Base-by-base conservation (phyloP, 169 alveolate genomes). In the Toxoplasma gondii region DNA sequence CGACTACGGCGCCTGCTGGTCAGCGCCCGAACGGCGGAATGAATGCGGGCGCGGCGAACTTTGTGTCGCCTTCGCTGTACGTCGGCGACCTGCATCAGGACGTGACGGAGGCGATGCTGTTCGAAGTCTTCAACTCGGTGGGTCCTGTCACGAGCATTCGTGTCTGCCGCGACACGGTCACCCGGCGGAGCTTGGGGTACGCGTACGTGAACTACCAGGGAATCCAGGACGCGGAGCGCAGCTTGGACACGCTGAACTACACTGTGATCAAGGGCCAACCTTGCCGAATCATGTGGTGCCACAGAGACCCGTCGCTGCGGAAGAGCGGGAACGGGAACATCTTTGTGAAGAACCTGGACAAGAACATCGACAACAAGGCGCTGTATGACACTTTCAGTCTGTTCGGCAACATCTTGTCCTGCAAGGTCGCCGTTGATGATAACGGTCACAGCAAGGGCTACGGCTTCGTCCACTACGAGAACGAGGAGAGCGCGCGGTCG, bases 381-480 rank as follows among this genome's bases (percentile, higher is more conserved):
- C 96, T 99, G 84, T 97, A 98, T 70, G 99, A 98, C 94, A 97
- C 99, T 74, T 98, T 98, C 95, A 96, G 99, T 83, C 98, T 97
- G 91, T 99, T 97, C 70, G 99, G 99, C 67, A 97, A 98, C 90
- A 98, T 99, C 69, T 94, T 98, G 78, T 97, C 99, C 53, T 98
- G 99, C 97, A 99, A 99, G 95, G 99, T 95, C 34, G 96, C 94
- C 0, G 93, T 88, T 4, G 96, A 95, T 38, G 96, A 82, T 58
- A 36, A 44, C 9, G 95, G 96, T 41, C 83, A 95, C 82, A 97
- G 99, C 92, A 97, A 97, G 91, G 99, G 99, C 36, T 98, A 98
- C 92, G 99, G 99, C 27, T 99, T 98, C 81, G 99, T 99, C n/a
- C 99, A 98, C 96, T 98, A 98, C 94, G 98, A 98, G 81, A 97